Conservation (phyloP, 768 basidiomycete genomes). For the Phaffia australis region DNA sequence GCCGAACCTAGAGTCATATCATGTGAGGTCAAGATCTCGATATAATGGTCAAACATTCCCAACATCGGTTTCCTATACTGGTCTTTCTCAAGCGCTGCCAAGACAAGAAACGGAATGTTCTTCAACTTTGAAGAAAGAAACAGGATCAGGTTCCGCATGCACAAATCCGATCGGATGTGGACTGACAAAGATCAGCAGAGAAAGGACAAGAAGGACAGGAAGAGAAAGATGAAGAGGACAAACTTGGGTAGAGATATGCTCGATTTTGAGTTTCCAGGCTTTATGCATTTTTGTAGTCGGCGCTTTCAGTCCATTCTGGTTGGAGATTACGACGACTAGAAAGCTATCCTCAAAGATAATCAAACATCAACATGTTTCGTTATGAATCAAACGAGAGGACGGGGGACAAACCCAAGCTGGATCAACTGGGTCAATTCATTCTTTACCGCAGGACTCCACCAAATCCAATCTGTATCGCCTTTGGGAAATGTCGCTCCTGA, state of each 20-base stretch:
- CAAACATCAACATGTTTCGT: not conserved
- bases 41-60: constrained; percentile 71
- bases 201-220: constrained; percentile 29
- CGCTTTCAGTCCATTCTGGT: constrained; percentile 50
- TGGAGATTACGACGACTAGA: constrained; percentile 57
- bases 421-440: constrained; percentile 52
- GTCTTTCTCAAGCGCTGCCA: constrained; percentile 67
- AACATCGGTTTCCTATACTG: constrained; percentile 73
- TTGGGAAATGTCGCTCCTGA: constrained; percentile 43
- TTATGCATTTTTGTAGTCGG: constrained; percentile 36
- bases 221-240: constrained; percentile 40
- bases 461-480: constrained; percentile 49
- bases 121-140: constrained; percentile 9
- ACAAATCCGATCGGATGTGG: not conserved
- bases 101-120: constrained; percentile 59
- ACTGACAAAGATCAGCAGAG: not conserved
- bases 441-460: constrained; percentile 63
- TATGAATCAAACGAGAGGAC: constrained; percentile 27
- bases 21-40: constrained; percentile 47
- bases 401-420: constrained; percentile 47
- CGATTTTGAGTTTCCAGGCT: constrained; percentile 68
- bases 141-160: not conserved
- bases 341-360: constrained; percentile 10
- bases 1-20: constrained; percentile 32
- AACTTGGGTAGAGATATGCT: constrained; percentile 49